Evolutionary conservation across 257 asterid species (phyloP).

Genomic region (Anisodus tanguticus): DNA sequence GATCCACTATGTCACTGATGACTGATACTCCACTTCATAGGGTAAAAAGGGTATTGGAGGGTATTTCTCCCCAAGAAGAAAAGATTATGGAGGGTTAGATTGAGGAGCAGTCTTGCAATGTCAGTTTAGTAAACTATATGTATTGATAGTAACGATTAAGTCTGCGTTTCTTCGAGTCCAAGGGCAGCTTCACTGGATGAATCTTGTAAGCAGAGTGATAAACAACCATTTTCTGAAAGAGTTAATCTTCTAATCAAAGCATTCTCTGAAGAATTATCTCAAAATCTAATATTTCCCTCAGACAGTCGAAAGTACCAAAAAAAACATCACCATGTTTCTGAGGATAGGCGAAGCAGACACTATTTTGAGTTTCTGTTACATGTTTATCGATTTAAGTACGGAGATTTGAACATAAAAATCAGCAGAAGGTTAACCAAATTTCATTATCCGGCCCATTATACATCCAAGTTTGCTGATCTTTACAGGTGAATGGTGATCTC

Average conservation of each 20-base stretch:
- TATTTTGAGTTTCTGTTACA: neutral
- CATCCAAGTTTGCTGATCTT: neutral
- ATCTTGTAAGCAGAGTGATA: neutral
- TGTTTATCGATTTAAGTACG: neutral
- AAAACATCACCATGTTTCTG: neutral
- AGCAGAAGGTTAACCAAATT: neutral
- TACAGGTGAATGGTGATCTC: neutral
- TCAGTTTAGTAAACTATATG: neutral
- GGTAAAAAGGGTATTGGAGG: neutral
- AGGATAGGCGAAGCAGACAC: neutral
- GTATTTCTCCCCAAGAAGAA: neutral
- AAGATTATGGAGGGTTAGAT: neutral
- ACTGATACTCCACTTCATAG: neutral
- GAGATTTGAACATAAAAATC: neutral
- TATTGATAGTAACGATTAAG: neutral
- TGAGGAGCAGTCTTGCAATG: neutral
- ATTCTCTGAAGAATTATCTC: neutral
- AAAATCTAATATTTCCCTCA: neutral
- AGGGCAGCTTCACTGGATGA: neutral
- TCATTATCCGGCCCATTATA: neutral
- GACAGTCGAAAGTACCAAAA: neutral
- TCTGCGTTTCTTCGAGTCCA: neutral
- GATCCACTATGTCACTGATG: neutral
- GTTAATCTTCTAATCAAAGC: too few species aligned
- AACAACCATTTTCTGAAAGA: too few species aligned